Evolutionary conservation across 2,329 filamentous ascomycete species (phyloP), one percentile per base, ranked within the genome.

Genomic region (Metarhizium robertsii): DNA sequence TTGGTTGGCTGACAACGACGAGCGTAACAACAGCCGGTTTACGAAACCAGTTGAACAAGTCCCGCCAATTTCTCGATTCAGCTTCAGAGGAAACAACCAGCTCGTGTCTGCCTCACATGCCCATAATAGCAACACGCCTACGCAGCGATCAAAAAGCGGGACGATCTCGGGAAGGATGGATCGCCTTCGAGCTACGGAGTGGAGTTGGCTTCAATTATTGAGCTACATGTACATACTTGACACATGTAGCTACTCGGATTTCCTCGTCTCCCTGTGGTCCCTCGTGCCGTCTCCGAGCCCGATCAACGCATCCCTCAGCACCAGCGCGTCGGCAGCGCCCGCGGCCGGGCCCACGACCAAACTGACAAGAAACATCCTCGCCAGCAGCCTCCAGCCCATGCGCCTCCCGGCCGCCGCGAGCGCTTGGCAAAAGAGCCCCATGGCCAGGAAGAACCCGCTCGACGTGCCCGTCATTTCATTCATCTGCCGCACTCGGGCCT

Each of bases 381-480:
- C 14, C 30, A 55, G n/a, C 2, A 57, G 30, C 8, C 36, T 11
- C 20, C n/a, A 20, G 16, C 53, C 54, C 49, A 58, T 10, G 8
- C 11, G 48, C 3, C 3, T 20, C 4, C 43, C 14, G 0, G 18
- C 32, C 3, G 38, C 29, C 32, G 53, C 43, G 1, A 58, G 52
- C 6, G 4, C 30, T 3, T 43, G 53, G 20, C 29, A 42, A 13
- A 57, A 48, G 25, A 58, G 36, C 1, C 53, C 56, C 2, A 51
- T 34, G 6, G 54, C 50, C 53, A 60, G 43, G 53, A 60, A 60
- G 34, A 58, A 60, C 6, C 58, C 58, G 34, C 58, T 58, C 16
- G 58, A 58, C 1, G 58, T 60, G n/a, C 56, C 58, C 8, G 51
- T 55, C 54, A 60, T 58, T 50, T 60, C 58, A 50, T 60, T 60